phyloP scores from a whole-genome alignment of 2,329 filamentous ascomycete species.

The Hypomyces rosellus region DNA sequence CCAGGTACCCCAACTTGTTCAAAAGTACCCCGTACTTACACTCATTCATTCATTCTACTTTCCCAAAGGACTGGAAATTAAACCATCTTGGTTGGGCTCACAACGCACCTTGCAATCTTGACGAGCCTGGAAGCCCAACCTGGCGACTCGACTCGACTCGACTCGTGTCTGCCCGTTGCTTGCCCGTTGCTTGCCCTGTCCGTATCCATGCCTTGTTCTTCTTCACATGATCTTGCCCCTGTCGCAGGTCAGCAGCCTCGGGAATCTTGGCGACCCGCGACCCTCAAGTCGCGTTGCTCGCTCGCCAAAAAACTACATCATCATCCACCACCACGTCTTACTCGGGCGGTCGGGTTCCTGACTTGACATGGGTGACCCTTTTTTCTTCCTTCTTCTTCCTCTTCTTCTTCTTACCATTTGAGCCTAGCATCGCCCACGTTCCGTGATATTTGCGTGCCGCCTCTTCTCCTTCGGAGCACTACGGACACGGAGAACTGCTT shows the following conservation, averaged over 20 bases:
- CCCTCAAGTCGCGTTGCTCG: conserved; percentile 4
- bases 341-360: neutral
- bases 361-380: neutral
- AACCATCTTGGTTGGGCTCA: too few species aligned
- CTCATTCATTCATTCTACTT: too few species aligned
- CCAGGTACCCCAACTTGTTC: too few species aligned
- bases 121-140: too few species aligned
- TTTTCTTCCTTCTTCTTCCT: neutral
- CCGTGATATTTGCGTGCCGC: neutral
- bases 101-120: too few species aligned
- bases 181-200: too few species aligned
- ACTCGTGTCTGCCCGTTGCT: neutral
- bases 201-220: neutral
- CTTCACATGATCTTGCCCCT: too few species aligned
- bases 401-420: neutral
- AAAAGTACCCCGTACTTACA: too few species aligned
- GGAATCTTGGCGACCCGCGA: conserved; percentile 3
- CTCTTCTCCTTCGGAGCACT: neutral
- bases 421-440: too few species aligned
- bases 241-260: neutral
- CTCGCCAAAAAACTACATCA: neutral
- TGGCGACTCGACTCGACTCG: neutral
- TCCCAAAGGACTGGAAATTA: too few species aligned
- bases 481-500: neutral
- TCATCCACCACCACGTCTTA: neutral